Conservation (phyloP, 1,139 yeast genomes). For the Geotrichum macrosporum region DNA sequence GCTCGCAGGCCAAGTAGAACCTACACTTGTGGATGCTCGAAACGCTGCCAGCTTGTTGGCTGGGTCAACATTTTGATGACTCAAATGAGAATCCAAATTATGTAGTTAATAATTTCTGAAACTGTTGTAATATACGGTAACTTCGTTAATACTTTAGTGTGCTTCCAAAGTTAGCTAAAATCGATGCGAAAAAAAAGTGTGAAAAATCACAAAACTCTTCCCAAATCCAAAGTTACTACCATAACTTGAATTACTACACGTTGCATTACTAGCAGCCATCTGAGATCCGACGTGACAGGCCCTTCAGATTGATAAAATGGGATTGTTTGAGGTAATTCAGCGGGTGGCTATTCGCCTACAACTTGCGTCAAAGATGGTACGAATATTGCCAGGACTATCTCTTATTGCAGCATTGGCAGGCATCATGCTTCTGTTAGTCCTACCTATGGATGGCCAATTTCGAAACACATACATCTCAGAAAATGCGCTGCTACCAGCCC, state of each 20-base stretch:
- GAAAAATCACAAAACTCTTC: not conserved
- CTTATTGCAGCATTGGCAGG: conserved; percentile 58
- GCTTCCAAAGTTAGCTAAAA: too few species aligned
- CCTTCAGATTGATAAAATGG: conserved; percentile 32
- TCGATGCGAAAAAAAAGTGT: too few species aligned
- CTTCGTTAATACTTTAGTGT: too few species aligned
- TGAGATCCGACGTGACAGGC: not conserved
- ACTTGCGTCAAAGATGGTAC: conserved; percentile 30
- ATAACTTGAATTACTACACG: not conserved
- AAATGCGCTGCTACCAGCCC: conserved; percentile 95
- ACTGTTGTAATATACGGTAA: not conserved
- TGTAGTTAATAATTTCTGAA: not conserved
- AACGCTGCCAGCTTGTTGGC: conserved; percentile 80
- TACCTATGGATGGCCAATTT: conserved; percentile 80
- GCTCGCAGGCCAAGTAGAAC: conserved; percentile 28
- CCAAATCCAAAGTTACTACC: not conserved
- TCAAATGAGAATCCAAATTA: not conserved
- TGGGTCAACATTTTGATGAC: conserved; percentile 57
- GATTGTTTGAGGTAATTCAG: conserved; percentile 38
- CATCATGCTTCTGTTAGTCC: conserved; percentile 57
- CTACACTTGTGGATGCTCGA: conserved; percentile 60
- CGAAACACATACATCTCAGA: conserved; percentile 85
- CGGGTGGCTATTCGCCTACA: conserved; percentile 34
- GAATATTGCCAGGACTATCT: conserved; percentile 56
- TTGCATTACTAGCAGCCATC: conserved; percentile 1